Conservation (phyloP, 108 stramenopile species). For the Pseudonitzschia multistriata region DNA sequence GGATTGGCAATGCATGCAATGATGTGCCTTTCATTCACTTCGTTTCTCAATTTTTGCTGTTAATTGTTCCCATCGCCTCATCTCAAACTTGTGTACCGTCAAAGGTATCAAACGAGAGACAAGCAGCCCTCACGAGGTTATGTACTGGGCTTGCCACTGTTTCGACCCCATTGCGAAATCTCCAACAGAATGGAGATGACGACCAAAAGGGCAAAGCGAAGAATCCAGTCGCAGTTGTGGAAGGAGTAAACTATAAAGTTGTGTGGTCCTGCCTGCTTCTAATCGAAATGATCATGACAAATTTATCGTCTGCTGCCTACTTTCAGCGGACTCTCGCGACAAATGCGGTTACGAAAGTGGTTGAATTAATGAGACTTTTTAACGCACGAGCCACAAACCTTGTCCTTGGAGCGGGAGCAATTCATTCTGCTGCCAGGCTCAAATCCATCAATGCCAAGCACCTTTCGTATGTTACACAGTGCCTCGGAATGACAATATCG, state of each 20-base stretch:
- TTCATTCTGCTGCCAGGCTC: conserved; percentile 60
- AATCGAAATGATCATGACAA: conserved; percentile 85
- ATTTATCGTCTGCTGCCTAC: conserved; percentile 75
- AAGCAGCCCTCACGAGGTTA: conserved; percentile 71
- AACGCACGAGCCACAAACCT: conserved; percentile 90
- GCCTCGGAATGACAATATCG: conserved; percentile 79
- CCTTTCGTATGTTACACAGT: conserved; percentile 90
- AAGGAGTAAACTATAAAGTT: conserved; percentile 82
- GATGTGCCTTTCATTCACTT: not conserved
- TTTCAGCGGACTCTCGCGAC: conserved; percentile 84
- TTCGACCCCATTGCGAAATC: conserved; percentile 7
- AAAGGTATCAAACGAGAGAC: conserved; percentile 71
- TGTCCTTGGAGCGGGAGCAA: conserved; percentile 89
- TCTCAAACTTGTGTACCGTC: not conserved
- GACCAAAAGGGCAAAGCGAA: conserved; percentile 40
- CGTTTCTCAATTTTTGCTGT: no score
- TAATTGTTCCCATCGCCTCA: not conserved
- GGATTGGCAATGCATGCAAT: not conserved
- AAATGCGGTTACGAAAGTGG: conserved; percentile 82
- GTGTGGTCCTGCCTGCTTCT: conserved; percentile 94
- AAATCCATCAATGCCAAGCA: conserved; percentile 95
- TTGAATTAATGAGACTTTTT: conserved; percentile 88
- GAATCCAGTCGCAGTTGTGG: conserved; percentile 73
- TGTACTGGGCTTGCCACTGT: conserved; percentile 75
- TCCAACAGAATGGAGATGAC: conserved; percentile 17